Evolutionary conservation across 305 asterid species (phyloP), one percentile per base, ranked within the genome.

Genomic region (Fraxinus greggii): DNA sequence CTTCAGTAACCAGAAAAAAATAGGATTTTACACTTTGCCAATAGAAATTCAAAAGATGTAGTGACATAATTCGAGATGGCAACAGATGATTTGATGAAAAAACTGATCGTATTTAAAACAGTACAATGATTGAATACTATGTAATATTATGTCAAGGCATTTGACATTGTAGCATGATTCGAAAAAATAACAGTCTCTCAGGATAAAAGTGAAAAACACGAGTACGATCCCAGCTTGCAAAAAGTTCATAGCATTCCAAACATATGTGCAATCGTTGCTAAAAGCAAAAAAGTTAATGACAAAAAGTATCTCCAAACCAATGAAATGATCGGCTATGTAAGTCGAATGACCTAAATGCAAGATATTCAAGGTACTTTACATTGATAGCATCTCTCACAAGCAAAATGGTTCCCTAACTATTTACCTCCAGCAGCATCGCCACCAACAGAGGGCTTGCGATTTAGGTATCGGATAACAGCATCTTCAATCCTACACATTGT

Each of bases 391-490:
- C 84, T 17, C 35, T 73, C 84, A 77, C 79, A 75, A 73, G 56
- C 32, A 2, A 51, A 72, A 76, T 7, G 19, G 26, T 75, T 79
- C 79, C 77, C 72, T 13, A 69, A 80, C 84, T 90, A 93, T 86
- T 90, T 93, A 88, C 86, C 86, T 86, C 91, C 94, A 79, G 90
- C 83, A 81, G 87, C 87, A 80, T 89, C 93, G 76, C 59, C 84
- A 33, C 86, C 90, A 79, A 81, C 87, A 23, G 84, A 83, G 80
- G 93, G 88, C 85, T 89, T 92, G 80, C 97, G 96, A 76, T 93
- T 93, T 80, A 93, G 79, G 89, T 93, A 93, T 32, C 95, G 91
- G 85, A 89, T 86, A 56, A 92, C 95, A 48, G 97, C 97, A 65
- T 93, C 97, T 84, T 91, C 97, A 67, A 87, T 83, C 97, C 97